phyloP scores from a whole-genome alignment of 2,329 filamentous ascomycete species.

The Botrytis porri region DNA sequence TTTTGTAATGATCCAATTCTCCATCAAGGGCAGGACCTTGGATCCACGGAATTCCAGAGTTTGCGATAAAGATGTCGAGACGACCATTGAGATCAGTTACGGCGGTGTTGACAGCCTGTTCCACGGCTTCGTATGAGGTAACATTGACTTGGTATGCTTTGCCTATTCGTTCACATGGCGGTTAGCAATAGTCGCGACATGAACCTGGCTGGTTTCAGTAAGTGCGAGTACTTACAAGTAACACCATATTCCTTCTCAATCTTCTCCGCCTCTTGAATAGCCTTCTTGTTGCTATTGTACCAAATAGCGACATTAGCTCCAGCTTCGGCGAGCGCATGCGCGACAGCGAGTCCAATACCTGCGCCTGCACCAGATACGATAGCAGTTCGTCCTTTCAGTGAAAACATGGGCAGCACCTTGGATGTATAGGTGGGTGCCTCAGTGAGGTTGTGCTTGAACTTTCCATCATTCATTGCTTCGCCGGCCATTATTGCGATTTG shows the following conservation, averaged over 20 bases:
- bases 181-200: constrained; percentile 1
- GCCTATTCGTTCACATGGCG: constrained; percentile 41
- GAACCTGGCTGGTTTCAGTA: no score
- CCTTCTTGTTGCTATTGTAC: constrained; percentile 64
- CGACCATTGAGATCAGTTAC: constrained; percentile 67
- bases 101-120: constrained; percentile 46
- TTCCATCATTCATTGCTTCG: constrained; percentile 39
- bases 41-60: constrained; percentile 73
- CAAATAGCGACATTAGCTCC: constrained; percentile 50
- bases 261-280: constrained; percentile 57
- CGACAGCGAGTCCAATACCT: constrained; percentile 48
- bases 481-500: constrained; percentile 22
- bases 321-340: constrained; percentile 44
- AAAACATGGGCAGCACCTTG: constrained; percentile 60
- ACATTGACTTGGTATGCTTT: constrained; percentile 63
- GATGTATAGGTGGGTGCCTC: constrained; percentile 42
- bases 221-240: constrained; percentile 51
- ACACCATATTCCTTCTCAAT: constrained; percentile 66
- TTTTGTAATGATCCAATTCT: constrained; percentile 59
- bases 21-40: constrained; percentile 66
- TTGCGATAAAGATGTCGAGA: constrained; percentile 76
- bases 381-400: constrained; percentile 53
- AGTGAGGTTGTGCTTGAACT: constrained; percentile 58
- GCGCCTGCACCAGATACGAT: constrained; percentile 47
- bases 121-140: constrained; percentile 45